Evolutionary conservation across 1,284 basidiomycete genomes (phyloP).

Genomic region (Ganoderma sinense): DNA sequence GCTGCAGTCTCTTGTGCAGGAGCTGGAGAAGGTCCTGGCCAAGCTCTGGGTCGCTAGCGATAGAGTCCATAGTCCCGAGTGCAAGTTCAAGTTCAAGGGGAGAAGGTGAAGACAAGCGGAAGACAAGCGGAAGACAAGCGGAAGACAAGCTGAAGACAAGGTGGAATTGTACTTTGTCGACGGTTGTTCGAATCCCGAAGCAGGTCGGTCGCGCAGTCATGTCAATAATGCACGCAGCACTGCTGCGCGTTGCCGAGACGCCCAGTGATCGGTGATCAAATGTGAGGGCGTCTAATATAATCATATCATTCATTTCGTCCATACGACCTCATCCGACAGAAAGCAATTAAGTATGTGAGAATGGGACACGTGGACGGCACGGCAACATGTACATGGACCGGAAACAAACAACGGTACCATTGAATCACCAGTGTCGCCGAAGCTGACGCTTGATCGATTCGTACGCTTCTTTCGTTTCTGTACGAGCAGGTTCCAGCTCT

Average conservation of each 20-base stretch:
- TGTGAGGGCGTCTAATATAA: background rate
- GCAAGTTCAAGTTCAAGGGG: background rate
- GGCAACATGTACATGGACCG: background rate
- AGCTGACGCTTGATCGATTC: conserved; percentile 74
- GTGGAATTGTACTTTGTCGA: background rate
- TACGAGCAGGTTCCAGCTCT: conserved; percentile 66
- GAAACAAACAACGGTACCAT: conserved; percentile 1
- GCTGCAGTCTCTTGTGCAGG: conserved; percentile 24
- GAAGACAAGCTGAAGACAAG: background rate
- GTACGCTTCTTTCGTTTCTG: conserved; percentile 67
- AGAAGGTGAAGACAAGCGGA: background rate
- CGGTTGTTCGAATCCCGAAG: too few species aligned
- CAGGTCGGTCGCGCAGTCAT: too few species aligned
- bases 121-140: too few species aligned
- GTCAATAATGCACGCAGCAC: too few species aligned
- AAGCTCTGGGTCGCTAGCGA: conserved; percentile 17
- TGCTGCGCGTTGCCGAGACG: too few species aligned
- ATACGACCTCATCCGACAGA: background rate
- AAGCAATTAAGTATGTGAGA: background rate
- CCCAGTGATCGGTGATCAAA: background rate
- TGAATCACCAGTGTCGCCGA: conserved; percentile 57
- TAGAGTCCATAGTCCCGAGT: conserved; percentile 13
- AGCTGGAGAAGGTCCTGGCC: conserved; percentile 19
- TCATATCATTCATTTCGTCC: background rate
- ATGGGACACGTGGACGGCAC: background rate